phyloP scores from a whole-genome alignment of 306 rosid species.

The Cicer pinnatifidum region DNA sequence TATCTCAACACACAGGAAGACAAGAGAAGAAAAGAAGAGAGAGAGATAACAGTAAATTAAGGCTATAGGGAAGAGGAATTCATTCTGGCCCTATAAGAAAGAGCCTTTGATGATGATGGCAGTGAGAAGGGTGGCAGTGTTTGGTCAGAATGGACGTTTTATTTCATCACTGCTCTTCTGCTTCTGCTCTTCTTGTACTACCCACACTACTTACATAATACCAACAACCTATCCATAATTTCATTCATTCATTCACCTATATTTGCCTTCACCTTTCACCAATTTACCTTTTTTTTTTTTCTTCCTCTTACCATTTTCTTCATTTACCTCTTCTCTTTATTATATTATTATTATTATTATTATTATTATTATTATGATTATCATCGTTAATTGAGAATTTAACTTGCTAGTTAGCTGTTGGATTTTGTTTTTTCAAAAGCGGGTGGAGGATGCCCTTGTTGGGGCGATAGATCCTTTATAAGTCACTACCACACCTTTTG shows the following conservation, averaged over 20 bases:
- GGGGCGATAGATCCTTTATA: slow-evolving; percentile 9
- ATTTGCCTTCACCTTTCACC: neutral
- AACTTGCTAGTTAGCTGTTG: neutral
- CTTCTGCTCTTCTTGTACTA: slow-evolving; percentile 50
- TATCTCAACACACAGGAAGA: slow-evolving; percentile 38
- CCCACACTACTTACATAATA: slow-evolving; percentile 33
- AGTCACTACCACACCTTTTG: slow-evolving; percentile 17
- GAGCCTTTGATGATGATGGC: slow-evolving; percentile 54
- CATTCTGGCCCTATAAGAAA: slow-evolving; percentile 49
- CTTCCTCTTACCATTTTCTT: too few species aligned
- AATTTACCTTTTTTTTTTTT: neutral
- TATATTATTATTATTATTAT: too few species aligned
- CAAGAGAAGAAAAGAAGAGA: slow-evolving; percentile 9
- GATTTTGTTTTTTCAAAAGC: neutral
- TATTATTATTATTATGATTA: too few species aligned
- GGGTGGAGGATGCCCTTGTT: neutral
- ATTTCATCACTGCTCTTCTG: slow-evolving; percentile 60
- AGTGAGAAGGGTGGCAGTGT: slow-evolving; percentile 65
- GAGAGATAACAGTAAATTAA: slow-evolving; percentile 37
- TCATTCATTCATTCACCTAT: neutral
- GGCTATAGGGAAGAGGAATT: slow-evolving; percentile 60
- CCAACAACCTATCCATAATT: slow-evolving; percentile 3
- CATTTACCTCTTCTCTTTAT: too few species aligned
- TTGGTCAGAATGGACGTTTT: slow-evolving; percentile 69
- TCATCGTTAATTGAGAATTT: neutral